Conservation (phyloP, 345 rosid species). For the Rubroshorea leprosula region DNA sequence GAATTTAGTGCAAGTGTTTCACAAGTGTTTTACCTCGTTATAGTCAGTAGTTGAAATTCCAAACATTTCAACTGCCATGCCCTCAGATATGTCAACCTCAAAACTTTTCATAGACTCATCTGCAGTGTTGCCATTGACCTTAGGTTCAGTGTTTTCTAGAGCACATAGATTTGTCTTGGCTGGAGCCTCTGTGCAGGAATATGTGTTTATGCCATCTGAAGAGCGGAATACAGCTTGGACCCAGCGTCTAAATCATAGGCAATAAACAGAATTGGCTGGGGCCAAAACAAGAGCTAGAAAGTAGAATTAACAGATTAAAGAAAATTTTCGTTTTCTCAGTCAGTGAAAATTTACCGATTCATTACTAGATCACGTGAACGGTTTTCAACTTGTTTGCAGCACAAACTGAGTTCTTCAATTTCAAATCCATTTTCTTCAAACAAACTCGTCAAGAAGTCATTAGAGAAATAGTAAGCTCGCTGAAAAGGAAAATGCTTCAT, state of each 20-base stretch:
- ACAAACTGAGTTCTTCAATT: conserved; percentile 66
- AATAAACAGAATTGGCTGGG: not conserved
- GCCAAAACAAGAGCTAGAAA: conserved; percentile 3
- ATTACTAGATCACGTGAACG: conserved; percentile 78
- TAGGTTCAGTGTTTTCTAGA: conserved; percentile 19
- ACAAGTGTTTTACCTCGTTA: conserved; percentile 41
- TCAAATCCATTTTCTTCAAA: conserved; percentile 64
- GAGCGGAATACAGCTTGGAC: conserved; percentile 71
- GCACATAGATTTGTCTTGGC: conserved; percentile 21
- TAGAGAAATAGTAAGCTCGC: conserved; percentile 89
- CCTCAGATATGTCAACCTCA: conserved; percentile 76
- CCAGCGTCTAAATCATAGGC: conserved; percentile 58
- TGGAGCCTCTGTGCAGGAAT: conserved; percentile 20
- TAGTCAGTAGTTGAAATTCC: conserved; percentile 47
- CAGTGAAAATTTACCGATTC: conserved; percentile 48
- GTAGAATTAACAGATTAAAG: too few species aligned
- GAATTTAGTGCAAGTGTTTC: not conserved
- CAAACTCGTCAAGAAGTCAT: conserved; percentile 62
- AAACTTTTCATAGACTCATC: conserved; percentile 21
- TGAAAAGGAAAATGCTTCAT: conserved; percentile 28
- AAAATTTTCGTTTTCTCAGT: not conserved
- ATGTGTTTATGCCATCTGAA: conserved; percentile 23
- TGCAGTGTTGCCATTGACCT: conserved; percentile 18
- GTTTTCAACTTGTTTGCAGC: conserved; percentile 92
- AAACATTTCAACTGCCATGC: conserved; percentile 74